Percentiles rank a stretch among this genome's conserved stretches.
Conservation (phyloP, 164 flowering plant species). For the Vitis rotundifolia region DNA sequence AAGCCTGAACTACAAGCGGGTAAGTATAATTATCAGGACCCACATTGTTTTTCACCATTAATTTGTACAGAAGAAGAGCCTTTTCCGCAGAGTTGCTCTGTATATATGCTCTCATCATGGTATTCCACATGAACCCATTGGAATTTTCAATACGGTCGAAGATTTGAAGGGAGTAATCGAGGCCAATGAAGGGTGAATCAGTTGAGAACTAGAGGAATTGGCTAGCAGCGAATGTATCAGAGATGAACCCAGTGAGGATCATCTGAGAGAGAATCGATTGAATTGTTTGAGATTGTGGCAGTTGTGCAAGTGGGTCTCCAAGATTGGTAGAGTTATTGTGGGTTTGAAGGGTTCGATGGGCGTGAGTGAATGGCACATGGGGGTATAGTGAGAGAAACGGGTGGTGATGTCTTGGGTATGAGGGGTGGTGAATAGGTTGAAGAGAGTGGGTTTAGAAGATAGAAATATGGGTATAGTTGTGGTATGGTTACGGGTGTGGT, state of each 20-base stretch:
- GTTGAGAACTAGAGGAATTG: constrained; percentile 36
- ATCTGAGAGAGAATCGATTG: constrained; percentile 44
- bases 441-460: no score
- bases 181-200: constrained; percentile 25
- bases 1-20: constrained; percentile 42
- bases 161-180: constrained; percentile 25
- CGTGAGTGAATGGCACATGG: no score
- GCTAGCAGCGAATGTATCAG: constrained; percentile 43
- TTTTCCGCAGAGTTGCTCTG: constrained; percentile 16
- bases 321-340: constrained; percentile 24
- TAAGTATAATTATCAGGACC: constrained; percentile 40
- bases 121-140: constrained; percentile 38
- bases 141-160: constrained; percentile 25
- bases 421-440: no score
- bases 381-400: no score
- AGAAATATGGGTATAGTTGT: no score
- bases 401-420: no score
- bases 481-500: no score
- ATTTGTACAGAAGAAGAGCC: constrained; percentile 26
- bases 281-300: constrained; percentile 31
- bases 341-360: constrained; percentile 16
- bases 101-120: constrained; percentile 36
- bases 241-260: constrained; percentile 37
- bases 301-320: constrained; percentile 27
- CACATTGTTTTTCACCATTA: constrained; percentile 23